Percentiles rank a stretch among this genome's conserved stretches.
phyloP scores from a whole-genome alignment of 768 basidiomycete species.

The Termitomyces sp. region DNA sequence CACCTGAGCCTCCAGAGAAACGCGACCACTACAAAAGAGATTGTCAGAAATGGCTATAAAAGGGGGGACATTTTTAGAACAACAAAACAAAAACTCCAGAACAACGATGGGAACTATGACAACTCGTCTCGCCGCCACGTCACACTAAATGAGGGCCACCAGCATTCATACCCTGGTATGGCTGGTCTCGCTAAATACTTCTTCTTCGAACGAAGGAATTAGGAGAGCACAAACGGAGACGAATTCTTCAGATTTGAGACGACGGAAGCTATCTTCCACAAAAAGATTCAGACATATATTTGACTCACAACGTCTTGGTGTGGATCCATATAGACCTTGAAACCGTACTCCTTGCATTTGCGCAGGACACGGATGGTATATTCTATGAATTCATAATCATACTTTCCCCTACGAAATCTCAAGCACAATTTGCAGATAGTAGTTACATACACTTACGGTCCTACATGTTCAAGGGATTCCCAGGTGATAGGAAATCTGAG shows the following conservation, averaged over 20 bases:
- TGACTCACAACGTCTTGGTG: conserved; percentile 88
- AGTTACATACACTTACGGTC: conserved; percentile 67
- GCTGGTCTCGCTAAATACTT: not conserved
- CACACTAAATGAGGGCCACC: not conserved
- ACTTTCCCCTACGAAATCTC: conserved; percentile 57
- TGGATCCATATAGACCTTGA: conserved; percentile 89
- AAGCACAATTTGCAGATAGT: conserved; percentile 3
- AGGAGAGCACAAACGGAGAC: not conserved
- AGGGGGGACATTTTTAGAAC: not conserved
- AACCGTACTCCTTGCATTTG: conserved; percentile 90
- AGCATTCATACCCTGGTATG: too few relatives aligned
- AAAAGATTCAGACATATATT: not conserved
- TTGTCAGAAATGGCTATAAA: not conserved
- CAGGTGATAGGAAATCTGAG: conserved; percentile 85
- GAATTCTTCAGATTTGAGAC: not conserved
- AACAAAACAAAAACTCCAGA: not conserved
- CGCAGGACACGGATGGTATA: conserved; percentile 83
- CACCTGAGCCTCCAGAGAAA: conserved; percentile 91
- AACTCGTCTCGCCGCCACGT: not conserved
- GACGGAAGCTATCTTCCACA: not conserved
- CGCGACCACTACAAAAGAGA: conserved; percentile 73
- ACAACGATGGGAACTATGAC: not conserved
- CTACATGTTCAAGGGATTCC: conserved; percentile 91
- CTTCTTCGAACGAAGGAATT: not conserved
- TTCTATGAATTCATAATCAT: conserved; percentile 89